Conservation (phyloP, 73 alveolate species). For the Effrenium voratum region DNA sequence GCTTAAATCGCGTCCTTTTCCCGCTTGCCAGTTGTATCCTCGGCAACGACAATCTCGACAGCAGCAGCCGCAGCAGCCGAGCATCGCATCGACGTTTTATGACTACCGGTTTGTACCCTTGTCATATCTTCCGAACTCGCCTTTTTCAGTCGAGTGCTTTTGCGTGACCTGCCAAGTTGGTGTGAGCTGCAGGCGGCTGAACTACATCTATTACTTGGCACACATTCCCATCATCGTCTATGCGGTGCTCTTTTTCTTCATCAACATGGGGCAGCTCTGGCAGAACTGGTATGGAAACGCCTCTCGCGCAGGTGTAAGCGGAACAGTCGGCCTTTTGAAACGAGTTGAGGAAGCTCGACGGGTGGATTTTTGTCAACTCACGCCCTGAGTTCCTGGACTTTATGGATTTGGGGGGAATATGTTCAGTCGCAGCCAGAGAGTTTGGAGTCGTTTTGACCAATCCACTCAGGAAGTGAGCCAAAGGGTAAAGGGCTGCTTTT, state of each 20-base stretch:
- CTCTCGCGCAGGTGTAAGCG: neutral
- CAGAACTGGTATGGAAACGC: neutral
- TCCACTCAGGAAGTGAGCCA: neutral
- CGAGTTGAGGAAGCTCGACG: neutral
- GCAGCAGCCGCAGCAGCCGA: neutral
- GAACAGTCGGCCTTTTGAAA: too few relatives aligned
- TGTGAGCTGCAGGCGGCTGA: conserved; percentile 53
- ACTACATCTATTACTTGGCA: conserved; percentile 2
- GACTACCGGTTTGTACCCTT: neutral
- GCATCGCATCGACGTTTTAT: neutral
- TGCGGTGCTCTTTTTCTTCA: neutral
- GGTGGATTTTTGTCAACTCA: neutral
- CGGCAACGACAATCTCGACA: neutral
- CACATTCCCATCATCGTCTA: conserved; percentile 47
- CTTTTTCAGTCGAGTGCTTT: neutral
- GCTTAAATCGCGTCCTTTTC: neutral
- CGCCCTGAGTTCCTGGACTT: too few relatives aligned
- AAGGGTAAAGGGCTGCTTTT: too few relatives aligned
- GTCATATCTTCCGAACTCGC: neutral
- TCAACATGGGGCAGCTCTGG: conserved; percentile 41
- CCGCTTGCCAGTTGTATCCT: neutral
- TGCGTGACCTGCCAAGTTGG: neutral
- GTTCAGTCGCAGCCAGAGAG: neutral
- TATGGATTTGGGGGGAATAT: neutral
- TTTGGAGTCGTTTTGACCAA: neutral